Percentiles rank a stretch among this genome's conserved stretches.
Conservation (phyloP, 2,329 filamentous ascomycete species). For the Madurella mycetomatis region DNA sequence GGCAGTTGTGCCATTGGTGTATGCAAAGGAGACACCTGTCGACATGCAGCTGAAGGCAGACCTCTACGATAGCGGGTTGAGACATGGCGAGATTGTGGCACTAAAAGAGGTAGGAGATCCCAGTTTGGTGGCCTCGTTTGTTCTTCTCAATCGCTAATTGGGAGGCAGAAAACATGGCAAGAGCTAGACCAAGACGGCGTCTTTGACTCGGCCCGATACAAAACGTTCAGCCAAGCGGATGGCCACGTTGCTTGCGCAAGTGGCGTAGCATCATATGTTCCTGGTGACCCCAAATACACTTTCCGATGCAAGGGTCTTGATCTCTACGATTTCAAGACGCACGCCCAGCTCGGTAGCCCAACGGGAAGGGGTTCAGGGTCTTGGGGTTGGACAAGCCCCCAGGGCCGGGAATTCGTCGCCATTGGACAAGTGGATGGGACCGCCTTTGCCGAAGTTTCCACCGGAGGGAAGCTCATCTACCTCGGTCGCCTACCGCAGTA, state of each 20-base stretch:
- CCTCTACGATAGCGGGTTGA: constrained; percentile 16
- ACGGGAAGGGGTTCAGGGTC: constrained; percentile 35
- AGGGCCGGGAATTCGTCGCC: constrained; percentile 47
- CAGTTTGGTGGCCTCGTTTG: background rate
- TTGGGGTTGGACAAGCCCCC: constrained; percentile 45
- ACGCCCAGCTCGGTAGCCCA: constrained; percentile 47
- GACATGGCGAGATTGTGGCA: constrained; percentile 20
- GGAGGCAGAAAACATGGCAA: constrained; percentile 13
- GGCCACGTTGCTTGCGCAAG: constrained; percentile 34
- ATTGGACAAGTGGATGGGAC: constrained; percentile 48
- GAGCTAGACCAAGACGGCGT: constrained; percentile 10
- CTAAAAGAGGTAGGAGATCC: constrained; percentile 14
- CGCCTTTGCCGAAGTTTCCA: constrained; percentile 45
- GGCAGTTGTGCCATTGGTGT: background rate
- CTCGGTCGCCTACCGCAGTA: constrained; percentile 44
- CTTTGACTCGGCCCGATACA: constrained; percentile 19
- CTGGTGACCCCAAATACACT: constrained; percentile 43
- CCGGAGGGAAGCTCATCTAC: constrained; percentile 42
- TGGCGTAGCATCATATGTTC: constrained; percentile 41
- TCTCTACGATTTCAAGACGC: constrained; percentile 52
- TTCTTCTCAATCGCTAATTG: background rate
- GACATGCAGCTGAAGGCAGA: constrained; percentile 6
- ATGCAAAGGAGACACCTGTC: constrained; percentile 5
- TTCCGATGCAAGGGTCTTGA: constrained; percentile 45
- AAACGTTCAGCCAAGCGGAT: constrained; percentile 9